Evolutionary conservation across 495 filamentous ascomycete species (phyloP), one percentile per base, ranked within the genome.

Genomic region (Tetracladium setigerum): DNA sequence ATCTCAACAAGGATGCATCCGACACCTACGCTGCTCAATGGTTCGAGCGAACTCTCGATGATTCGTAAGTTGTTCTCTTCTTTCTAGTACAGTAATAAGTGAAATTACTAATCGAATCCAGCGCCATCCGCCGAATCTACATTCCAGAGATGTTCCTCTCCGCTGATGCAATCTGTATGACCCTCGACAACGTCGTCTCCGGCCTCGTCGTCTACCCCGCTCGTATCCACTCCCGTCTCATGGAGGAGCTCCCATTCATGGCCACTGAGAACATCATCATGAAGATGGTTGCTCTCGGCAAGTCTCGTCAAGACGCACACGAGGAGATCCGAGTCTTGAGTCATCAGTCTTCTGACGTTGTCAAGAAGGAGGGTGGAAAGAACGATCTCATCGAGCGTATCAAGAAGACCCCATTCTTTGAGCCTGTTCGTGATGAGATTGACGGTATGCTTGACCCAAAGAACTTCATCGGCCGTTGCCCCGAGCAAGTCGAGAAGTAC

Each of bases 231-330:
- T 68, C 71, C 31, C 78, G 69, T 44, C 69, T 95, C 36, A 72
- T 81, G 38, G 78, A 86, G 39, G 89, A 95, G 66, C 78, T 95
- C 30, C 90, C 89, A 11, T 94, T 94, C 71, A 91, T 92, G 85
- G 79, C 82, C 5, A 90, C 87, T 53, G 86, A 82, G 62, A 73
- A 83, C 65, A 84, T 96, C 57, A 87, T 97, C 64, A 95, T 95
- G 89, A 80, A 79, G 59, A 76, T 92, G 41, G 81, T 86, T 33
- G 73, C 74, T 49, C 76, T 83, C 54, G 89, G 89, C 24, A 75
- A 73, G 12, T 87, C 80, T 34, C 74, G 94, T 41, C 92, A 98
- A 62, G 86, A 95, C 18, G 84, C 92, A 3, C 94, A 98, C 63
- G 92, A 97, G 69, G 71, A 88, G 60, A 89, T 97, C 67, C 79